phyloP scores from a whole-genome alignment of 2,329 filamentous ascomycete genomes.

The Diaporthe ilicicola region DNA sequence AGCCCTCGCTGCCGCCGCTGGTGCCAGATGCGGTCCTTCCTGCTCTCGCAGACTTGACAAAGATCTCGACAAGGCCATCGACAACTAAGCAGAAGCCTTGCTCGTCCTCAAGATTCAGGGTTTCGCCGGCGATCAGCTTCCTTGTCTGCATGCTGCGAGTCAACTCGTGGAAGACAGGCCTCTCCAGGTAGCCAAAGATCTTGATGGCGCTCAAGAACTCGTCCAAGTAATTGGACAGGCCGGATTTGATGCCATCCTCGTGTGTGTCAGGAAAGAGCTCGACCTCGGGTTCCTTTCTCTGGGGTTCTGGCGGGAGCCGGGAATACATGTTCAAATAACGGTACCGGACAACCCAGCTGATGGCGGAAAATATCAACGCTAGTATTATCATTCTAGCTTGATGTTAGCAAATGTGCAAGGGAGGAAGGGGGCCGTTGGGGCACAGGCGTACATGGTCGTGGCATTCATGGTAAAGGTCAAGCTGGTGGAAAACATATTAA shows the following conservation, averaged over 20 bases:
- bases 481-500: constrained; percentile 88
- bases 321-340: constrained; percentile 98
- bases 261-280: constrained; percentile 95
- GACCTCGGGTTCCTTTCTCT: constrained; percentile 93
- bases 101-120: constrained; percentile 92
- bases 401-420: constrained; percentile 31
- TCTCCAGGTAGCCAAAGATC: constrained; percentile 96
- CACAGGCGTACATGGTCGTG: constrained; percentile 79
- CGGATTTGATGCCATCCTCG: constrained; percentile 88
- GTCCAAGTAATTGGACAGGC: constrained; percentile 94
- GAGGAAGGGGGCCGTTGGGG: constrained; percentile 3
- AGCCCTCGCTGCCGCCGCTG: constrained; percentile 53
- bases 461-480: constrained; percentile 99
- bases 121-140: constrained; percentile 95
- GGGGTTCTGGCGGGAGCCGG: constrained; percentile 89
- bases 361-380: constrained; percentile 78
- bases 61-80: constrained; percentile 95
- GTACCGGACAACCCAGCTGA: constrained; percentile 95
- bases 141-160: constrained; percentile 98
- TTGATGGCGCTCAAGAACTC: constrained; percentile 99
- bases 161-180: constrained; percentile 96
- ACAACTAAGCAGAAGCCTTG: constrained; percentile 98
- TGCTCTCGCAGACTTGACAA: constrained; percentile 85
- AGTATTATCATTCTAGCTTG: constrained; percentile 75
- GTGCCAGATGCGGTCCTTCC: constrained; percentile 51